Evolutionary conservation across 1,284 basidiomycete species (phyloP).

Genomic region (Microbotryum saponariae): DNA sequence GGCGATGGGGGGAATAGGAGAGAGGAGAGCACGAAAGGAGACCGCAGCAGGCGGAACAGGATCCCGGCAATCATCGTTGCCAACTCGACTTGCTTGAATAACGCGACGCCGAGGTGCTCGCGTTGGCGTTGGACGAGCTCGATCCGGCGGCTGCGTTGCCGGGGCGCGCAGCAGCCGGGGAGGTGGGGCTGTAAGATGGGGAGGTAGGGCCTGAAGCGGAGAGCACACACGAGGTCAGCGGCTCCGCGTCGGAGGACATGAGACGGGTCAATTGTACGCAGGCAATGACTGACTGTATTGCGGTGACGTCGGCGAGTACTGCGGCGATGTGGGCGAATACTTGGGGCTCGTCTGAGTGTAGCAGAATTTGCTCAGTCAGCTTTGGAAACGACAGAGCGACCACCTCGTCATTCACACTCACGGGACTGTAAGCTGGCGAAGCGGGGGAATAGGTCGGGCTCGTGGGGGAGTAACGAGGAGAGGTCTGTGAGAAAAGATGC

Average conservation of each 20-base stretch:
- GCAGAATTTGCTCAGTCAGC: conserved; percentile 17
- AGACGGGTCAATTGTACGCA: no score
- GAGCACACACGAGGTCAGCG: no score
- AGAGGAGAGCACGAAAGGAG: no score
- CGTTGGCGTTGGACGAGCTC: not conserved
- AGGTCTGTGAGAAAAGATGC: conserved; percentile 37
- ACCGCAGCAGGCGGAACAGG: no score
- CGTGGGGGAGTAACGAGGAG: conserved; percentile 53
- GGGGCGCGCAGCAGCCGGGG: not conserved
- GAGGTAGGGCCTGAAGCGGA: no score
- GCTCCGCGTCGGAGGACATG: no score
- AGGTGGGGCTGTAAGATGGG: not conserved
- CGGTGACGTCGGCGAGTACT: conserved; percentile 56
- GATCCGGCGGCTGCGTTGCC: conserved; percentile 21
- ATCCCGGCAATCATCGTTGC: not conserved
- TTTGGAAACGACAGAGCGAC: not conserved
- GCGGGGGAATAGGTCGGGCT: conserved; percentile 39
- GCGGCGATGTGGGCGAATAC: conserved; percentile 13
- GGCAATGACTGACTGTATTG: conserved; percentile 13
- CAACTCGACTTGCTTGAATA: not conserved
- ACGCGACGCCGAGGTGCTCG: not conserved
- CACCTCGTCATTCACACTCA: no score
- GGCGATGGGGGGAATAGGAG: no score
- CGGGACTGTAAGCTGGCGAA: conserved; percentile 33
- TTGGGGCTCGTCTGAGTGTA: conserved; percentile 17